phyloP scores from a whole-genome alignment of 495 filamentous ascomycete genomes.

The Trichoderma asperelloides region DNA sequence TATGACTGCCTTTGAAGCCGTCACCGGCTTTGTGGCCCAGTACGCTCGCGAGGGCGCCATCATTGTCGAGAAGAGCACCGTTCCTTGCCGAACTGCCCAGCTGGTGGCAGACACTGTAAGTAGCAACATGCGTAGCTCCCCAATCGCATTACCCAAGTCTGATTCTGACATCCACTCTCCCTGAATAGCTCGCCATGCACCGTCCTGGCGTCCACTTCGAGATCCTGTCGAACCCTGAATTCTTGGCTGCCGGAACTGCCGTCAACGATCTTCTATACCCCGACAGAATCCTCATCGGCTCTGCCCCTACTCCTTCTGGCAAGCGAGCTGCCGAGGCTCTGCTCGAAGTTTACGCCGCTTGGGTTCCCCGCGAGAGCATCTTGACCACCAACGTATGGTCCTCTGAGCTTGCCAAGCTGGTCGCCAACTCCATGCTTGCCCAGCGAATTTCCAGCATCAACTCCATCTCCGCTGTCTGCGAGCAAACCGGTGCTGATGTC shows the following conservation, averaged over 20 bases:
- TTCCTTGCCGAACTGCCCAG: conserved; percentile 70
- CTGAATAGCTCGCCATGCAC: conserved; percentile 29
- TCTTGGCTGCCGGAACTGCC: conserved; percentile 71
- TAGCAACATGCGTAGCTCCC: neutral
- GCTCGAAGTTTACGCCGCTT: conserved; percentile 57
- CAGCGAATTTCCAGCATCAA: conserved; percentile 82
- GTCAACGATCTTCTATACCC: conserved; percentile 62
- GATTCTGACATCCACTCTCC: neutral
- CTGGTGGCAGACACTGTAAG: conserved; percentile 58
- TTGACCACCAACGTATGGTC: conserved; percentile 70
- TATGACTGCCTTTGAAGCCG: conserved; percentile 63
- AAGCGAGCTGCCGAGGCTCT: conserved; percentile 53
- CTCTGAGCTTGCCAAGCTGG: conserved; percentile 71
- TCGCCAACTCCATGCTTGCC: conserved; percentile 73
- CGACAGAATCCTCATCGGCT: conserved; percentile 72
- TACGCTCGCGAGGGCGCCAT: conserved; percentile 59
- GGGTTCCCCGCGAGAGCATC: conserved; percentile 59
- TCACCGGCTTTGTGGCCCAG: conserved; percentile 55
- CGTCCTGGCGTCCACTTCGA: conserved; percentile 59
- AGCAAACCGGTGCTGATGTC: conserved; percentile 66
- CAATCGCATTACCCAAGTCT: conserved; percentile 3
- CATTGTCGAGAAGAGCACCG: conserved; percentile 78
- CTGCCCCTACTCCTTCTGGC: conserved; percentile 45
- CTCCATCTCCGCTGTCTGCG: conserved; percentile 70
- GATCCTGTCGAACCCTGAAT: conserved; percentile 78